Percentiles rank a stretch among this genome's conserved stretches.
Evolutionary conservation across 2,329 filamentous ascomycete genomes (phyloP).

Genomic region (Waltergamsia citrina): DNA sequence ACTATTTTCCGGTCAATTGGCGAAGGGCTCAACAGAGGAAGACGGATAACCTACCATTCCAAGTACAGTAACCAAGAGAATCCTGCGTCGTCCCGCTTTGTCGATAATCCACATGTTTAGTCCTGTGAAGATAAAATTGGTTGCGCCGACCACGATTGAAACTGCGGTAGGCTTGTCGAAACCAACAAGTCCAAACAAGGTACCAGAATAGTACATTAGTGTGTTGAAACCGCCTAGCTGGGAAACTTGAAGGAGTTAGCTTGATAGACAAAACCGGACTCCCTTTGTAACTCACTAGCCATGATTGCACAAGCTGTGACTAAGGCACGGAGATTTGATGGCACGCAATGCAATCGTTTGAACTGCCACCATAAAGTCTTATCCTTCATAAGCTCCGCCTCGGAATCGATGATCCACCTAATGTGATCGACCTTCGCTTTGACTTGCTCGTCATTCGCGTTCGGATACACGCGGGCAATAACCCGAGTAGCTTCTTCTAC

Average conservation of each 20-base stretch:
- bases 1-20: slow-evolving; percentile 1
- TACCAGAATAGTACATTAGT: slow-evolving; percentile 8
- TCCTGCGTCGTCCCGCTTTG: slow-evolving; percentile 29
- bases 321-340: slow-evolving; percentile 26
- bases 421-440: slow-evolving; percentile 33
- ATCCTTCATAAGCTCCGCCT: slow-evolving; percentile 24
- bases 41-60: slow-evolving; percentile 22
- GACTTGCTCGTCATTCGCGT: slow-evolving; percentile 30
- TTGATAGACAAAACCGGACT: no score
- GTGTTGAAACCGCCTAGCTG: slow-evolving; percentile 7
- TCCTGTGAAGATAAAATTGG: slow-evolving; percentile 39
- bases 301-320: slow-evolving; percentile 31
- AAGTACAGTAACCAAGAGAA: slow-evolving; percentile 31
- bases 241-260: slow-evolving; percentile 34
- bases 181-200: slow-evolving; percentile 26
- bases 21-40: background rate
- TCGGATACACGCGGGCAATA: slow-evolving; percentile 27
- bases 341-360: slow-evolving; percentile 19
- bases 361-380: slow-evolving; percentile 7
- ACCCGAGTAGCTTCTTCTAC: slow-evolving; percentile 26
- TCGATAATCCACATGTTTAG: slow-evolving; percentile 37
- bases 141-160: slow-evolving; percentile 29
- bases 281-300: slow-evolving; percentile 18
- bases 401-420: slow-evolving; percentile 18
- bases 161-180: slow-evolving; percentile 39